phyloP scores from a whole-genome alignment of 352 stramenopile genomes.

The Globisporangium canariense region DNA sequence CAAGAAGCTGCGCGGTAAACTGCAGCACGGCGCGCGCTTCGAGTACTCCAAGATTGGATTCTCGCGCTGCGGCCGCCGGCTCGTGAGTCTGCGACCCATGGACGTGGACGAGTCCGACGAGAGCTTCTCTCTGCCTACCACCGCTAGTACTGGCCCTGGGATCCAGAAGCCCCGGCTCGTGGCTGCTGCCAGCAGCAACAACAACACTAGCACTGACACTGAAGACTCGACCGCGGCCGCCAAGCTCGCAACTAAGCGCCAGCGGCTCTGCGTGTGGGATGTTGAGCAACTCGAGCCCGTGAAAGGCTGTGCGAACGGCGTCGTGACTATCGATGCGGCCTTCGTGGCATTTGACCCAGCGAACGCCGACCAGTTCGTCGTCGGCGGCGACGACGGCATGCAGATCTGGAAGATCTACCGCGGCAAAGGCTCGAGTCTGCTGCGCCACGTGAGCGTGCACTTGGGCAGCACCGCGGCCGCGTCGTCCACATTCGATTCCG shows the following conservation, averaged over 20 bases:
- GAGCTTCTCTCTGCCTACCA: background rate
- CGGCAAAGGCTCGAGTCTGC: conserved; percentile 24
- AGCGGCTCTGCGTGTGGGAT: conserved; percentile 61
- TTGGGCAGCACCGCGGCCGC: background rate
- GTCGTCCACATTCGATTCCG: background rate
- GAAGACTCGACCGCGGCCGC: background rate
- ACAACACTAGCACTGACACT: background rate
- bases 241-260: conserved; percentile 8
- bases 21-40: conserved; percentile 34
- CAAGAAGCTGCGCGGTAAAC: conserved; percentile 64
- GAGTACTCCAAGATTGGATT: conserved; percentile 72
- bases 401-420: conserved; percentile 70
- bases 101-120: conserved; percentile 19
- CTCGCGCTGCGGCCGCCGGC: conserved; percentile 55
- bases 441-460: conserved; percentile 26
- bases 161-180: conserved; percentile 1
- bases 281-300: conserved; percentile 45
- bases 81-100: conserved; percentile 45
- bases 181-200: background rate
- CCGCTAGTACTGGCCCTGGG: no score
- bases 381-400: conserved; percentile 59
- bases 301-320: conserved; percentile 36
- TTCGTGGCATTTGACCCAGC: conserved; percentile 76
- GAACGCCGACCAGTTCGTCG: conserved; percentile 54
- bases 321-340: conserved; percentile 23